These are phyloP conservation scores for Urostyla sp. DNA, from an alignment of 73 alveolate species.

Conservation along the genomic window DNA sequence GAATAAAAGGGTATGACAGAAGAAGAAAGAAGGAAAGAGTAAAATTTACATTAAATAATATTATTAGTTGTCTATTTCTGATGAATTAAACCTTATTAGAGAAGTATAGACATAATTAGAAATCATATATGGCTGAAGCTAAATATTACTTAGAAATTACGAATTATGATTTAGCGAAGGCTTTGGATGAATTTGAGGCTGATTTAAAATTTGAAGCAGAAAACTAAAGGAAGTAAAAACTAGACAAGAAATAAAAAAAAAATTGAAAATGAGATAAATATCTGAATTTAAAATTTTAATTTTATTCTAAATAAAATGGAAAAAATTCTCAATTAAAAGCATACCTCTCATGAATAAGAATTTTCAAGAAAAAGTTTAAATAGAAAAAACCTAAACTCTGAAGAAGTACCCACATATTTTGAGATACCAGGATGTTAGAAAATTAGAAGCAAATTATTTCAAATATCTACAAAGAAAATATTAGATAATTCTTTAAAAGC, in stretches of 20 bases:
- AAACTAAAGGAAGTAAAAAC: background rate
- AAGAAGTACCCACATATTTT: too few relatives aligned
- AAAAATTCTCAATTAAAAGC: too few relatives aligned
- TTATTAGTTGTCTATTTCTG: conserved; percentile 22
- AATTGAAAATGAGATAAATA: background rate
- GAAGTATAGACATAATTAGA: conserved; percentile 20
- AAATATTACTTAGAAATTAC: conserved; percentile 57
- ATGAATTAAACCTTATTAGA: conserved; percentile 17
- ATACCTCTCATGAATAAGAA: too few relatives aligned
- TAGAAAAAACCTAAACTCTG: too few relatives aligned
- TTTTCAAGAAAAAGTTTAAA: too few relatives aligned
- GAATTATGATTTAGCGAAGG: conserved; percentile 44
- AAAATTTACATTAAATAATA: background rate
- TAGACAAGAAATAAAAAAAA: background rate
- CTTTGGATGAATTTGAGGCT: conserved; percentile 61
- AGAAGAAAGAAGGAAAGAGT: conserved; percentile 43
- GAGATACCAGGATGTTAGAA: too few relatives aligned
- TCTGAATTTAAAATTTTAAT: too few relatives aligned
- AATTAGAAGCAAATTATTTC: too few relatives aligned
- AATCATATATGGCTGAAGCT: conserved; percentile 51
- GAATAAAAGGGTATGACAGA: background rate
- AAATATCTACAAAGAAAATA: too few relatives aligned
- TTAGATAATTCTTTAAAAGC: too few relatives aligned
- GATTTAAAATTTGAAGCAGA: conserved; percentile 64
- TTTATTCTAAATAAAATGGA: too few relatives aligned